These are phyloP conservation scores for Cladosporium colombiae DNA, from an alignment of 2,329 filamentous ascomycete genomes.

Conservation along the genomic window DNA sequence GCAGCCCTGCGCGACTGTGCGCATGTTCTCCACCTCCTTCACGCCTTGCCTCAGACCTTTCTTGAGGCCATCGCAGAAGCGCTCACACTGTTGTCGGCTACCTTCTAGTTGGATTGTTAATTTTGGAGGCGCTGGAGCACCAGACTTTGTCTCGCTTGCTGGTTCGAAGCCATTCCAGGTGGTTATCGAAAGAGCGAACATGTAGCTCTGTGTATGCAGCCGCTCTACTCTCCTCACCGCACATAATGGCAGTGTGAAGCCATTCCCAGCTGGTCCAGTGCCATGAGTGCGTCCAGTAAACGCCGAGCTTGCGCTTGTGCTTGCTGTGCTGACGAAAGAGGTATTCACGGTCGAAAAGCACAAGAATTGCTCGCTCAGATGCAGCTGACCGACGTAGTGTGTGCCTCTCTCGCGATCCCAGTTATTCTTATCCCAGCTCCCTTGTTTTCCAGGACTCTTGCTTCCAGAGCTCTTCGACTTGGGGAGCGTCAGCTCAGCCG, in stretches of 20 bases:
- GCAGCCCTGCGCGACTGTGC: conserved; percentile 76
- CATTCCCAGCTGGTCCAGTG: conserved; percentile 88
- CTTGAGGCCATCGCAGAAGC: conserved; percentile 95
- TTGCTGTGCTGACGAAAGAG: conserved; percentile 80
- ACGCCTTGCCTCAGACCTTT: conserved; percentile 83
- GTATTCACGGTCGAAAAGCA: conserved; percentile 95
- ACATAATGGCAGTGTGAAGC: conserved; percentile 90
- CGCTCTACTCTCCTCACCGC: conserved; percentile 90
- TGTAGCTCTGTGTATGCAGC: conserved; percentile 85
- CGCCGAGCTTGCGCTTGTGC: conserved; percentile 73
- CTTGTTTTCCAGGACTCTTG: conserved; percentile 34
- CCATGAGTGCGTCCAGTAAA: conserved; percentile 94
- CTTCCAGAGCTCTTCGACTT: conserved; percentile 54
- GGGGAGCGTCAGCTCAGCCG: conserved; percentile 86
- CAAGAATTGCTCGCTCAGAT: conserved; percentile 90
- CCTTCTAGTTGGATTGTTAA: conserved; percentile 91
- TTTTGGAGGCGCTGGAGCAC: conserved; percentile 70
- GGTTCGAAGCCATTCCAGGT: conserved; percentile 59
- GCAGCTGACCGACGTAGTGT: conserved; percentile 87
- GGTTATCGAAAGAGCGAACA: conserved; percentile 90
- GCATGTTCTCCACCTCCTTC: conserved; percentile 82
- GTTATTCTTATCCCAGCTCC: conserved; percentile 65
- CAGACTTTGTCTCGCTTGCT: conserved; percentile 49
- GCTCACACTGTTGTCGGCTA: conserved; percentile 83
- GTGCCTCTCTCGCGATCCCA: conserved; percentile 56